Evolutionary conservation across 345 rosid genomes (phyloP), one percentile per base, ranked within the genome.

Genomic region (Arabis alpina): DNA sequence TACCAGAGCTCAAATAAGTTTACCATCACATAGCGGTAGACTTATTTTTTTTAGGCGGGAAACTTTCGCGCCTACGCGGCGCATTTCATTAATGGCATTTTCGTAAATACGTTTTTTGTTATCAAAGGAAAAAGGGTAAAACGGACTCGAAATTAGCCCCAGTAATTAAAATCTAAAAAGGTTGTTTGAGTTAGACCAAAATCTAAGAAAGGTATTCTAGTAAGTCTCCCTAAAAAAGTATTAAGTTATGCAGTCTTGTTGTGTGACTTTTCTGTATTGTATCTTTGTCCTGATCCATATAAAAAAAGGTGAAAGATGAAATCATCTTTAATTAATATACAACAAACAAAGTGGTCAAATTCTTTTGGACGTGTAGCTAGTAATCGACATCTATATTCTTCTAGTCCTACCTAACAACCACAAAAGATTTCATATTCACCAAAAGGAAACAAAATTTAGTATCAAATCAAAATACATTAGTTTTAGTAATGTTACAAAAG

Each of bases 241-340:
- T n/a, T 7, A 61, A 39, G 67, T 13, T 50, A 50, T 70, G 36
- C 44, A 19, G 23, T 41, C 61, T 41, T 39, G 48, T 24, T 57
- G 49, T 48, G 40, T 48, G 30, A 37, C 8, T 6, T 59, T n/a
- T 3, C 23, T 27, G 10, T 36, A 23, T 11, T 34, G 16, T 57
- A 11, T 54, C 28, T 57, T 5, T 55, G 63, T 43, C 13, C 30
- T 54, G 4, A 4, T 42, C 4, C 12, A 5, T 49, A 6, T 65
- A 40, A 8, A 56, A 36, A n/a, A 47, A 45, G 24, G 48, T 57
- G 39, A 68, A 68, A 66, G 28, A 54, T 32, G 39, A 50, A 50
- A 36, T 10, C 51, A 14, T 36, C 3, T 19, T 47, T 6, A 7
- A 45, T 45, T 44, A 14, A 19, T 19, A 45, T 45, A 45, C 23